These are phyloP conservation scores for Trichoderma gracile DNA, from an alignment of 2,329 filamentous ascomycete species.

Conservation along the genomic window DNA sequence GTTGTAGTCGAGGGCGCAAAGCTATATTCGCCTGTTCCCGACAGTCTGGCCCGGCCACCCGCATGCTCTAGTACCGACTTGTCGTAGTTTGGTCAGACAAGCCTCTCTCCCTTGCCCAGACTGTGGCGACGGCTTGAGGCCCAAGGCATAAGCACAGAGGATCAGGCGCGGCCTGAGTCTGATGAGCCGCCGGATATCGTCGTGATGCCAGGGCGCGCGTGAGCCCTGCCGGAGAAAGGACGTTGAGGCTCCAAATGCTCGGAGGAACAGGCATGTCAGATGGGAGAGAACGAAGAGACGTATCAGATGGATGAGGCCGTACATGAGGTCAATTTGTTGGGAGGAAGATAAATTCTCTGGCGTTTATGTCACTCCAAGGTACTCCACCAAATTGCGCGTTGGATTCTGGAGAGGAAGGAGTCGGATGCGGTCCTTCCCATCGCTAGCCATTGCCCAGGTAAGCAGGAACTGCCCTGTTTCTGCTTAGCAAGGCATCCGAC, in stretches of 20 bases:
- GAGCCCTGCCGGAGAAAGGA: neutral
- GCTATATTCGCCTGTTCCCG: slow-evolving; percentile 2
- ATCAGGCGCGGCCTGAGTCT: neutral
- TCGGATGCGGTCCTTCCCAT: neutral
- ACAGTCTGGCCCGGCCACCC: slow-evolving; percentile 21
- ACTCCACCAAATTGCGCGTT: too few relatives aligned
- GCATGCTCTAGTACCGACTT: slow-evolving; percentile 12
- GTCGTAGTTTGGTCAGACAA: slow-evolving; percentile 20
- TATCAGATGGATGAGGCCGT: neutral
- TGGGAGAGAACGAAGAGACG: neutral
- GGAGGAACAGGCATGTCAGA: neutral
- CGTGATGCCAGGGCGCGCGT: neutral
- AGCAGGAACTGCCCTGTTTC: neutral
- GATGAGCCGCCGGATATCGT: neutral
- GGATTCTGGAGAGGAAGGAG: neutral
- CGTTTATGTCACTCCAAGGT: neutral
- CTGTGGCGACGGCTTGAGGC: neutral
- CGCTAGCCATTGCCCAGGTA: neutral
- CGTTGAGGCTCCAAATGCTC: neutral
- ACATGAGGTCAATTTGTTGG: neutral
- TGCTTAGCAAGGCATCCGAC: neutral
- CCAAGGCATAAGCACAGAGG: neutral
- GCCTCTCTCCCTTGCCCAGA: neutral
- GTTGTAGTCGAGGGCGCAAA: neutral
- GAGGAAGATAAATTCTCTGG: neutral